Evolutionary conservation across 345 rosid species (phyloP).

Genomic region (Psidium friedrichsthalianum): DNA sequence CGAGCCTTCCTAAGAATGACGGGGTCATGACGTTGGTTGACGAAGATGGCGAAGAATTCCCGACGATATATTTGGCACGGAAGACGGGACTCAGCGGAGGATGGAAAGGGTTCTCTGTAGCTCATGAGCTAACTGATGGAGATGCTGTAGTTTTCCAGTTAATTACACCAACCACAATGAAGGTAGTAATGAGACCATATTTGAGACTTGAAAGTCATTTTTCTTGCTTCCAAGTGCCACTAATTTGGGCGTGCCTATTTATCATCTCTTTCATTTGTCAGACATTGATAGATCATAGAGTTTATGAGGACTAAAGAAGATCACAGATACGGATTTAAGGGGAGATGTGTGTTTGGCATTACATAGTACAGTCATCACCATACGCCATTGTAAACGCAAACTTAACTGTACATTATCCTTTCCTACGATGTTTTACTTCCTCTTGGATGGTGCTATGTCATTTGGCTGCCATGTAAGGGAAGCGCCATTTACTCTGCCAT

Average conservation of each 20-base stretch:
- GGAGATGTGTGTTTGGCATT: neutral
- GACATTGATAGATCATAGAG: neutral
- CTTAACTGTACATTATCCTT: neutral
- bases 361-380: neutral
- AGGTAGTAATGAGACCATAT: slow-evolving; percentile 18
- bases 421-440: neutral
- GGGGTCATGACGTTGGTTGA: slow-evolving; percentile 29
- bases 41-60: slow-evolving; percentile 34
- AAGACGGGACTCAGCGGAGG: slow-evolving; percentile 62
- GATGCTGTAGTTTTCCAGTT: slow-evolving; percentile 58
- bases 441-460: neutral
- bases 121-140: slow-evolving; percentile 55
- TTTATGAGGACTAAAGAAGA: neutral
- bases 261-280: no score
- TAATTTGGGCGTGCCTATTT: neutral
- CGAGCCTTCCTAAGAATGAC: slow-evolving; percentile 32
- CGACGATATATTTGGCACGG: slow-evolving; percentile 30
- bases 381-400: neutral
- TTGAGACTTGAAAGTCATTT: neutral
- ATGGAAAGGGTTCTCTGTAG: slow-evolving; percentile 59
- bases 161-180: slow-evolving; percentile 27
- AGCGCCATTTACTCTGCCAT: neutral
- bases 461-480: neutral
- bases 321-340: neutral
- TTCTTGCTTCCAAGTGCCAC: neutral